Conservation (phyloP, 202 grass and related monocot genomes). For the Brachypodium distachyon region DNA sequence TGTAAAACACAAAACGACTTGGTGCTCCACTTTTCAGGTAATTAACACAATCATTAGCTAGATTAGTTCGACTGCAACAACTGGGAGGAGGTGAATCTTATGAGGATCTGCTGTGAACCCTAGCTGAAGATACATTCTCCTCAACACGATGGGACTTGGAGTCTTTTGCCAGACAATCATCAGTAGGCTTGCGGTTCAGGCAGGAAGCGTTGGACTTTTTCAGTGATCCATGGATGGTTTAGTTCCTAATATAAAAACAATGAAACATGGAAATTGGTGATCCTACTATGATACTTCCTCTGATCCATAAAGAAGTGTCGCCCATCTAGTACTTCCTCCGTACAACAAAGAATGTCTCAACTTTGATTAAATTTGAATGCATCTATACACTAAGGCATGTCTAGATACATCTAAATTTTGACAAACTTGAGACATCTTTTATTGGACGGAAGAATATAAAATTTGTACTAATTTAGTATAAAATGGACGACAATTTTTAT, state of each 20-base stretch:
- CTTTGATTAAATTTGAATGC: no score
- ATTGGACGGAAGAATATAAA: no score
- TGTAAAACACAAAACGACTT: conserved; percentile 37
- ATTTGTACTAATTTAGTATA: no score
- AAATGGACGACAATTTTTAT: no score
- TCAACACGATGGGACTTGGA: neutral
- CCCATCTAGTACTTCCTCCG: no score
- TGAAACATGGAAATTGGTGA: conserved; percentile 2
- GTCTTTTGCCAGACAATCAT: conserved; percentile 17
- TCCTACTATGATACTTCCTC: conserved; percentile 17
- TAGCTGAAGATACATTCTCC: conserved; percentile 9
- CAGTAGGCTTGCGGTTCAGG: conserved; percentile 42
- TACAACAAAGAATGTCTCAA: no score
- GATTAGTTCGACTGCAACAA: conserved; percentile 21
- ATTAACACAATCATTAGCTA: conserved; percentile 39
- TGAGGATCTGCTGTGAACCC: neutral
- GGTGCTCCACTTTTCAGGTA: conserved; percentile 36
- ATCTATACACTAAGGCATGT: no score
- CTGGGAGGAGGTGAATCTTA: neutral
- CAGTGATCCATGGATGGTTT: conserved; percentile 23
- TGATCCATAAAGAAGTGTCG: no score
- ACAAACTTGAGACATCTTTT: no score
- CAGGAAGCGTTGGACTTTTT: neutral
- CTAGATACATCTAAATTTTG: no score
- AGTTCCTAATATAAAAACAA: neutral